A percentile compares a stretch with the other conserved stretches of the same genome.
These are phyloP conservation scores for Salvia sclarea DNA, from an alignment of 305 asterid genomes.

Conservation along the genomic window DNA sequence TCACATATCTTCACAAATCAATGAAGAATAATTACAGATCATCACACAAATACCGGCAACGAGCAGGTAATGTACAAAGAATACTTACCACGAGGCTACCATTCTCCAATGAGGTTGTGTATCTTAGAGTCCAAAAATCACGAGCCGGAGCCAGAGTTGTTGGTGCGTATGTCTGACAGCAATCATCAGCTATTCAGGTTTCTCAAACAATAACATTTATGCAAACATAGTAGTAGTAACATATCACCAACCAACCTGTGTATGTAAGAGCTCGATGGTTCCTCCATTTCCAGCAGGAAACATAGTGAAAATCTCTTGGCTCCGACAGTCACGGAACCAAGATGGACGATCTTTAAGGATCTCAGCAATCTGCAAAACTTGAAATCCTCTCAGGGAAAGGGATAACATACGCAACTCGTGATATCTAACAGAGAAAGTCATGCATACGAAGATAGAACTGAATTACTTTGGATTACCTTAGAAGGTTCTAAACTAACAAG, in stretches of 20 bases:
- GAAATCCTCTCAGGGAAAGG: neutral
- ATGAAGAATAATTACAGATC: constrained; percentile 16
- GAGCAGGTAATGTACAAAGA: constrained; percentile 7
- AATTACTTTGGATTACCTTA: constrained; percentile 51
- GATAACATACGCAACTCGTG: neutral
- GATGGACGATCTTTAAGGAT: constrained; percentile 90
- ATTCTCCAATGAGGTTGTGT: constrained; percentile 77
- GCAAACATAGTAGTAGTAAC: neutral
- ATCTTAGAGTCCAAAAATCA: constrained; percentile 96
- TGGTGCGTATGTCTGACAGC: constrained; percentile 82
- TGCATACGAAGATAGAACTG: neutral
- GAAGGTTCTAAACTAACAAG: constrained; percentile 94
- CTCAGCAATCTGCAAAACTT: constrained; percentile 68
- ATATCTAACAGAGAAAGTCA: neutral
- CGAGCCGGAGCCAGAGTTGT: constrained; percentile 91
- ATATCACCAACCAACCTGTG: constrained; percentile 56
- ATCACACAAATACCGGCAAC: neutral
- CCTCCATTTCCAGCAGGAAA: constrained; percentile 93
- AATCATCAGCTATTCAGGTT: constrained; percentile 10
- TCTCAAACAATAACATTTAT: neutral
- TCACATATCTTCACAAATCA: constrained; percentile 66
- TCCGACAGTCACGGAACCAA: constrained; percentile 96
- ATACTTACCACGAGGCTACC: constrained; percentile 87
- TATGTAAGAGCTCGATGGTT: constrained; percentile 76
- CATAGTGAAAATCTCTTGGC: constrained; percentile 82